Base-by-base conservation (phyloP, 768 basidiomycete species). In the Aureoboletus auriporus region DNA sequence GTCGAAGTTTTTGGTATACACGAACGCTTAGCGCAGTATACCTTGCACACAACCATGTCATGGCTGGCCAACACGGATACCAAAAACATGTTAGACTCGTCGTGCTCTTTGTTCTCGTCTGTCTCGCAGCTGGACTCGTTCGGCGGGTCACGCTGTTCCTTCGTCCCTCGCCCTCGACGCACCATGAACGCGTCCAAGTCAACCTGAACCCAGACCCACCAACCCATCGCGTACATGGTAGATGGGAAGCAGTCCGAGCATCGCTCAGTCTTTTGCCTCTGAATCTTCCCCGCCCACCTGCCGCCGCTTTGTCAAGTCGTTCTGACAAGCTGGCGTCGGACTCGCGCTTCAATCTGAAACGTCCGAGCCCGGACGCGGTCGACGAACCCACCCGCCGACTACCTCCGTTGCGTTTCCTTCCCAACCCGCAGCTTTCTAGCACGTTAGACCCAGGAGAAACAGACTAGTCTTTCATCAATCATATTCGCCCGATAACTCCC, bases 231-330 rank as follows among this genome's bases (percentile, higher is more conserved):
- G 52, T 67, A 49, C 54, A 62, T 35, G 69, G 69, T 29, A 65
- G 67, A 52, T 71, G 69, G 69, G 42, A 53, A 31, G 54, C 51
- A 27, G 60, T 71, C 20, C 62, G 68, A 7, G 49, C 53, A 4
- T 65, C 70, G 27, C 55, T 71, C 8, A 57, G 56, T 43, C 62
- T 71, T 11, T 59, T 61, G 0, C 60, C 61, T 17, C 53, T 60
- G 42, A 40, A 64, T 8, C 33, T 6, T 12, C 26, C 20, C 42
- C 16, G 8, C 29, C 39, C 49, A 42, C 39, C 44, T 33, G 33
- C 12, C 33, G 11, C 30, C 28, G 20, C 20, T 23, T 23, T 6
- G 44, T 13, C 40, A 16, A n/a, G 8, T 17, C 47, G n/a, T 40
- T 5, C 42, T 33, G 44, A 51, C 43, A 50, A 41, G 40, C 48